Percentiles rank a stretch among this genome's conserved stretches.
Evolutionary conservation across 495 filamentous ascomycete genomes (phyloP).

Genomic region (Aspergillus olivimuriae): DNA sequence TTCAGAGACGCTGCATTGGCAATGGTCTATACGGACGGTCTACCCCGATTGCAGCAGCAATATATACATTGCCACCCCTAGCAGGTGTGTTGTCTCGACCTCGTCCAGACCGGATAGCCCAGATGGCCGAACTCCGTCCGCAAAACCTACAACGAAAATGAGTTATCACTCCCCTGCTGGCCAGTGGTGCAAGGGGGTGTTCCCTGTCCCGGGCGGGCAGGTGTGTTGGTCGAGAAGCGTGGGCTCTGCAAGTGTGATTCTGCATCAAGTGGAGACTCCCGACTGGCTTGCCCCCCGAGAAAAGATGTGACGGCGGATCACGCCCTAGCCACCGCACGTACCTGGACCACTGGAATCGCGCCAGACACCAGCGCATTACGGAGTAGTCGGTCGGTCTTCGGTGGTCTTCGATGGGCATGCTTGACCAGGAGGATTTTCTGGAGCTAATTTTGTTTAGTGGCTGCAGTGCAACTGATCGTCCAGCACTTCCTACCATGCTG

Average conservation of each 20-base stretch:
- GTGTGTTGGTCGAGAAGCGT: conserved; percentile 37
- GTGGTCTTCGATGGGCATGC: too few species aligned
- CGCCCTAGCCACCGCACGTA: conserved; percentile 27
- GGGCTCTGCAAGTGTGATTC: conserved; percentile 34
- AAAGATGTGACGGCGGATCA: conserved; percentile 39
- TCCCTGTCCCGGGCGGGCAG: conserved; percentile 5
- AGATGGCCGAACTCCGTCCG: too few species aligned
- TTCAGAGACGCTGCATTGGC: too few species aligned
- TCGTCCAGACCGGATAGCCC: too few species aligned
- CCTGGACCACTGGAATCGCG: conserved; percentile 21
- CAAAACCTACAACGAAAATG: neutral
- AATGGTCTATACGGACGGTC: too few species aligned
- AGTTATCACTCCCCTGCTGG: conserved; percentile 4
- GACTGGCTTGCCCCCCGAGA: neutral
- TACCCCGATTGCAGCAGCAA: too few species aligned
- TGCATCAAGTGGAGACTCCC: conserved; percentile 29
- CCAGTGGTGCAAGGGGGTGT: conserved; percentile 8
- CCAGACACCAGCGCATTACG: neutral
- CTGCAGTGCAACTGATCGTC: conserved; percentile 12
- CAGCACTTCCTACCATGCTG: conserved; percentile 6
- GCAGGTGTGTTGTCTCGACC: too few species aligned
- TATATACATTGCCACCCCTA: too few species aligned
- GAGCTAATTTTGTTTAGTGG: conserved; percentile 13
- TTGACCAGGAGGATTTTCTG: conserved; percentile 9
- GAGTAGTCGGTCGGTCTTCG: too few species aligned